Evolutionary conservation across 331 rosid genomes (phyloP).

Genomic region (Malus hybrid): DNA sequence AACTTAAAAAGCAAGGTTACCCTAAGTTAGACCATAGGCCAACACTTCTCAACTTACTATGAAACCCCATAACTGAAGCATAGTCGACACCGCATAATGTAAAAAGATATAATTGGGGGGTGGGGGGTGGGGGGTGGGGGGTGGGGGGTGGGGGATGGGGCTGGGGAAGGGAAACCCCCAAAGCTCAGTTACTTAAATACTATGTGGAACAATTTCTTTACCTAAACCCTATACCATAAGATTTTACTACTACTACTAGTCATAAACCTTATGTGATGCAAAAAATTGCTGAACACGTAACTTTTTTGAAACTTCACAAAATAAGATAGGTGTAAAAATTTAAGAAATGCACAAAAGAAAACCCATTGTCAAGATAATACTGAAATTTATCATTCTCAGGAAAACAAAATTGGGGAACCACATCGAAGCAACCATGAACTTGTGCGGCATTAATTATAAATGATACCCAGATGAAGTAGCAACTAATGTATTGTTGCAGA

Average conservation of each 20-base stretch:
- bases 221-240: neutral
- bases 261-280: neutral
- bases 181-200: neutral
- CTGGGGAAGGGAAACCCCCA: neutral
- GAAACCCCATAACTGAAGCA: neutral
- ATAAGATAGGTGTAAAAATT: neutral
- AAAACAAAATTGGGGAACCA: neutral
- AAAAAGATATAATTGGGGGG: no score
- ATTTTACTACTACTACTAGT: neutral
- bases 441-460: neutral
- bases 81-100: neutral
- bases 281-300: neutral
- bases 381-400: neutral
- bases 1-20: neutral
- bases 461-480: neutral
- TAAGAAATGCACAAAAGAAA: neutral
- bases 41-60: neutral
- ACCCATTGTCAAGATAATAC: neutral
- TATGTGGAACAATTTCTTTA: neutral
- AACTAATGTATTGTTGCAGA: neutral
- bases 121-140: no score
- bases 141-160: no score
- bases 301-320: neutral
- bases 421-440: neutral
- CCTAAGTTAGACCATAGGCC: neutral